Conservation (phyloP, 2,329 filamentous ascomycete species). For the Cytospora schulzeri region DNA sequence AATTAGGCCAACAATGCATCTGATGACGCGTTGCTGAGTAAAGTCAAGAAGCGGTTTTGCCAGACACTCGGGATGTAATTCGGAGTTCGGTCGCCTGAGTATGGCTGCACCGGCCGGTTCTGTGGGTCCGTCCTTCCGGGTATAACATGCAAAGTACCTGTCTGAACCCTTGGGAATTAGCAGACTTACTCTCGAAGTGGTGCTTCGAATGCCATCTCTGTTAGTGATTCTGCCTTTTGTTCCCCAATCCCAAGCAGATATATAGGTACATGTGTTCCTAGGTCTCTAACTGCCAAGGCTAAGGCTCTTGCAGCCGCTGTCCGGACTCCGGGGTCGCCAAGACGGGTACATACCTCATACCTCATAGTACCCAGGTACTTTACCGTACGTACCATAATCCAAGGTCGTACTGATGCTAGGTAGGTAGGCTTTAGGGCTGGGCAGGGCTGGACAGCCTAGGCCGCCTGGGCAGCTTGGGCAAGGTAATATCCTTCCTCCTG, state of each 20-base stretch:
- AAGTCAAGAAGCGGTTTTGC: background rate
- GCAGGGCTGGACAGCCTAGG: background rate
- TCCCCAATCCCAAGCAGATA: too few species aligned
- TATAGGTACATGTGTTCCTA: background rate
- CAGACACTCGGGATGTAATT: background rate
- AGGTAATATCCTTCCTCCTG: background rate
- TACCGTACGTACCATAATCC: too few species aligned
- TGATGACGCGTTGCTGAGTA: background rate
- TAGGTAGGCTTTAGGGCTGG: too few species aligned
- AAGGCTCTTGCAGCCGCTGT: background rate
- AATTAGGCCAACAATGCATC: background rate
- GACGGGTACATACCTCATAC: background rate
- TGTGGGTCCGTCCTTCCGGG: background rate
- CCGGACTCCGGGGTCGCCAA: background rate
- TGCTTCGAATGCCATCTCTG: too few species aligned
- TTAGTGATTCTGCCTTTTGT: too few species aligned
- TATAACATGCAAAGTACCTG: background rate
- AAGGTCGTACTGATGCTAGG: too few species aligned
- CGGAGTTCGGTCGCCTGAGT: background rate
- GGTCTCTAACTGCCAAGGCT: background rate
- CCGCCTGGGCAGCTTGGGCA: too few species aligned
- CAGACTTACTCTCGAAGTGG: too few species aligned
- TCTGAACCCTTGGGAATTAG: background rate
- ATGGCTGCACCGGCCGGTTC: background rate
- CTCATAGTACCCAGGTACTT: too few species aligned